Evolutionary conservation across 164 flowering plant genomes (phyloP).

Genomic region (Hamamelis virginiana): DNA sequence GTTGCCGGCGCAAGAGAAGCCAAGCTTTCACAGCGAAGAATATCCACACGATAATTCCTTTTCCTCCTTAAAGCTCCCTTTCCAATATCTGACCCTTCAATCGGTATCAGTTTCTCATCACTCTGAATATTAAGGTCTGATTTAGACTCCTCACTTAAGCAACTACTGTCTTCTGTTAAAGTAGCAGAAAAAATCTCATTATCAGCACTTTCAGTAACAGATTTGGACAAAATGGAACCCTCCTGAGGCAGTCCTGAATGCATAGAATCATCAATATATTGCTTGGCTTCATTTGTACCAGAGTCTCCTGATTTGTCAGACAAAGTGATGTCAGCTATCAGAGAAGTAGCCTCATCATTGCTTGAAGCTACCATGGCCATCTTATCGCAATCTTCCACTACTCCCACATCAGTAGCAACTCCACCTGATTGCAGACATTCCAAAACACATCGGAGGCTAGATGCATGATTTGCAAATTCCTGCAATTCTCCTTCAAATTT

Average conservation of each 20-base stretch:
- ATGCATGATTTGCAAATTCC: slow-evolving; percentile 98
- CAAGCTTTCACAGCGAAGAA: slow-evolving; percentile 98
- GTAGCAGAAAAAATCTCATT: slow-evolving; percentile 24
- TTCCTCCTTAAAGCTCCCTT: slow-evolving; percentile 38
- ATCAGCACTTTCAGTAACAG: slow-evolving; percentile 20
- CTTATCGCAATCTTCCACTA: slow-evolving; percentile 34
- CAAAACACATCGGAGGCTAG: slow-evolving; percentile 79
- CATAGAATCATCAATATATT: slow-evolving; percentile 20
- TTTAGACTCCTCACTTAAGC: slow-evolving; percentile 26
- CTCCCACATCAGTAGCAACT: slow-evolving; percentile 36
- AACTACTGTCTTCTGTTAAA: slow-evolving; percentile 24
- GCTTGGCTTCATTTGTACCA: slow-evolving; percentile 21
- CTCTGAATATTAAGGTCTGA: slow-evolving; percentile 26
- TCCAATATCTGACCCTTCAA: slow-evolving; percentile 37
- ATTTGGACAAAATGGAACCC: slow-evolving; percentile 28
- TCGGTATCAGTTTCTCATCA: slow-evolving; percentile 35
- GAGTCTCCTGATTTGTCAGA: slow-evolving; percentile 21
- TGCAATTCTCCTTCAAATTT: slow-evolving; percentile 98
- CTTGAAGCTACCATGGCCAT: slow-evolving; percentile 21
- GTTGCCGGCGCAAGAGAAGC: slow-evolving; percentile 85
- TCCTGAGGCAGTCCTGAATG: slow-evolving; percentile 21
- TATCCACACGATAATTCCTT: slow-evolving; percentile 76
- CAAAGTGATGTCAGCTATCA: slow-evolving; percentile 23
- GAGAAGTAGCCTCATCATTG: slow-evolving; percentile 34
- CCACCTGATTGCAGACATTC: slow-evolving; percentile 93